Evolutionary conservation across 176 grass and related monocot genomes (phyloP), one percentile per base, ranked within the genome.

Genomic region (Phoenix roebelenii): DNA sequence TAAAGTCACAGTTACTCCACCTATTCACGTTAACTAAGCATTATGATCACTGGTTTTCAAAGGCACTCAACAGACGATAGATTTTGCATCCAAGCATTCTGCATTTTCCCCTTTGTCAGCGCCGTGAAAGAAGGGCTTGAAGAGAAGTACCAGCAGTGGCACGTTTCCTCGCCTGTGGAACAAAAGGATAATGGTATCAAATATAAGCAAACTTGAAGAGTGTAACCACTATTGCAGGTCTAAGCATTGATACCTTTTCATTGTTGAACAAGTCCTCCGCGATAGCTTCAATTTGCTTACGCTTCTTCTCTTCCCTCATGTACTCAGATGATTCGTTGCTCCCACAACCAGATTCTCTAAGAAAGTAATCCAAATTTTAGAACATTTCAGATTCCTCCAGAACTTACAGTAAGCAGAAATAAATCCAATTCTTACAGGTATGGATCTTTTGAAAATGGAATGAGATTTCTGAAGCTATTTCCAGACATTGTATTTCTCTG

Each of bases 251-350:
- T 60, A 85, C 92, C 92, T 88, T 97, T 25, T 79, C 69, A 64
- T 88, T 82, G 78, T 85, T 88, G 69, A 97, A 97, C 44, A 97
- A 77, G 72, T 97, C 84, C 18, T 88, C 92, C 0, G 84, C 83
- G 60, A 88, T 72, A 50, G 92, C 76, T 65, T 97, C 92, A 72
- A 91, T 87, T 76, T 97, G 92, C 50, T 82, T 91, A 24, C 75
- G 78, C 54, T 77, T 79, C 76, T 74, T 91, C 61, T 97, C 92
- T 76, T 91, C 84, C 68, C 76, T 71, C 68, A 83, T 83, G 83
- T 87, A 97, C 44, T 85, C 57, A 0, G 52, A 80, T 44, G 75
- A 28, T 56, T 66, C 66, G 5, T 74, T 54, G 18, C n/a, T 18
- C 6, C 74, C 78, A 3, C 74, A 49, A 64, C 87, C 87, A 25